phyloP scores from a whole-genome alignment of 2,329 filamentous ascomycete genomes.

The Pseudogymnoascus sp. region DNA sequence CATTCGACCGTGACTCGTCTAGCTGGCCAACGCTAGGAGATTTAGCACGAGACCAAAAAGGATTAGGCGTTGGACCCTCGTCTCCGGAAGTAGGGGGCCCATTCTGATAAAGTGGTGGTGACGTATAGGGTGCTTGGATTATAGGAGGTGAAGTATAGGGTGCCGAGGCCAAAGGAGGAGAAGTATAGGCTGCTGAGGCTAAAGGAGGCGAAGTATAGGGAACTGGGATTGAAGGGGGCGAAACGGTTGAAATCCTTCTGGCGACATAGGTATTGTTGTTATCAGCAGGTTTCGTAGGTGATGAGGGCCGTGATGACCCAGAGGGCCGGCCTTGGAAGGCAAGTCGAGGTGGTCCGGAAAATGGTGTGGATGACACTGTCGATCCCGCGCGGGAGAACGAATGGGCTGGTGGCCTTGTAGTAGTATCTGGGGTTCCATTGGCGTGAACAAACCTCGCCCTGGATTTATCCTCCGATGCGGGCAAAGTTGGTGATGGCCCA shows the following conservation, averaged over 20 bases:
- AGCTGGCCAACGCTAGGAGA: neutral
- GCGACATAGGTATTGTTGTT: neutral
- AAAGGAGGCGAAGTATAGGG: neutral
- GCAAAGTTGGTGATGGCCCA: constrained; percentile 17
- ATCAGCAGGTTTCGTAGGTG: neutral
- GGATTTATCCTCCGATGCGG: constrained; percentile 30
- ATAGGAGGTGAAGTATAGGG: neutral
- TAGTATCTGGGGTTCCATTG: constrained; percentile 50
- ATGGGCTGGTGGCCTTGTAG: constrained; percentile 30
- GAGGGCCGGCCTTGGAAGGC: constrained; percentile 15
- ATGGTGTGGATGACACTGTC: constrained; percentile 37
- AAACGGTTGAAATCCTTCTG: constrained; percentile 6
- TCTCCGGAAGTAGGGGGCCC: neutral
- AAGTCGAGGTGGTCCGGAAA: constrained; percentile 33
- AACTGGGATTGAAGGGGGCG: neutral
- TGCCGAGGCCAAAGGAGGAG: neutral
- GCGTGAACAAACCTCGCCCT: constrained; percentile 67
- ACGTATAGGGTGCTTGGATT: neutral
- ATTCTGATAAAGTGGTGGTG: neutral
- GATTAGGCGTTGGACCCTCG: neutral
- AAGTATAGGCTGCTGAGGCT: neutral
- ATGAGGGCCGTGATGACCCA: neutral
- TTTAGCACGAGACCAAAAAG: neutral
- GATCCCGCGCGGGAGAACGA: constrained; percentile 28
- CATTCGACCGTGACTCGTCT: neutral